Conservation (phyloP, 805 yeast species). For the Lipomyces spencermartinsiae region DNA sequence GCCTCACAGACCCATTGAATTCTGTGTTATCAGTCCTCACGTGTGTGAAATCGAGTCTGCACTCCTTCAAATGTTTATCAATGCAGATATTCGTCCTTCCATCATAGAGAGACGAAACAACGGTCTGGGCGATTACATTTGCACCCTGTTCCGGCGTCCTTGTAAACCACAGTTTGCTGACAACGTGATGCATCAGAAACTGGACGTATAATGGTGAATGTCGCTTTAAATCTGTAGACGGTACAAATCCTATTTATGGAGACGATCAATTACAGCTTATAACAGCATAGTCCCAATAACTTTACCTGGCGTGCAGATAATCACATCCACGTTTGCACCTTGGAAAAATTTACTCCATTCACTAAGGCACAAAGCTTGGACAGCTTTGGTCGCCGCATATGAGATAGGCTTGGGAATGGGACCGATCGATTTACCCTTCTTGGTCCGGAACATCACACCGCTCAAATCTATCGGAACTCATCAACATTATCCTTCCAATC, state of each 20-base stretch:
- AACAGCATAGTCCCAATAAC: not conserved
- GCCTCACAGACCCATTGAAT: not conserved
- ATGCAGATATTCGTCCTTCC: constrained; percentile 22
- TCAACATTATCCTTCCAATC: not conserved
- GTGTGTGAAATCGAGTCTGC: constrained; percentile 12
- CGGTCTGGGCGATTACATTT: constrained; percentile 19
- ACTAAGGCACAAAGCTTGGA: constrained; percentile 28
- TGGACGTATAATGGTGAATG: constrained; percentile 1
- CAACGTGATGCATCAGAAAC: constrained; percentile 12
- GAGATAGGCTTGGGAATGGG: constrained; percentile 12
- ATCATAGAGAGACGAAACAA: constrained; percentile 14
- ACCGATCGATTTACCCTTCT: not conserved
- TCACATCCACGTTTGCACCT: constrained; percentile 25
- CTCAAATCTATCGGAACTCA: constrained; percentile 12
- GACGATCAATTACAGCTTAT: not conserved
- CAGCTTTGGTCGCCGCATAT: constrained; percentile 24
- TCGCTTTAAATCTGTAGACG: not conserved
- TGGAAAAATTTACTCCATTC: constrained; percentile 24
- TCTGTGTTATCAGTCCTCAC: constrained; percentile 18
- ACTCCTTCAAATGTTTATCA: constrained; percentile 14
- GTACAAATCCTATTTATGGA: constrained; percentile 9
- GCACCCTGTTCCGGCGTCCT: constrained; percentile 26
- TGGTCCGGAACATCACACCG: constrained; percentile 4
- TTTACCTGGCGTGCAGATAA: constrained; percentile 24
- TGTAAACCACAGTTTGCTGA: constrained; percentile 21